Evolutionary conservation across 1,284 basidiomycete species (phyloP).

Genomic region (Anthracocystis panici-leucophaei): DNA sequence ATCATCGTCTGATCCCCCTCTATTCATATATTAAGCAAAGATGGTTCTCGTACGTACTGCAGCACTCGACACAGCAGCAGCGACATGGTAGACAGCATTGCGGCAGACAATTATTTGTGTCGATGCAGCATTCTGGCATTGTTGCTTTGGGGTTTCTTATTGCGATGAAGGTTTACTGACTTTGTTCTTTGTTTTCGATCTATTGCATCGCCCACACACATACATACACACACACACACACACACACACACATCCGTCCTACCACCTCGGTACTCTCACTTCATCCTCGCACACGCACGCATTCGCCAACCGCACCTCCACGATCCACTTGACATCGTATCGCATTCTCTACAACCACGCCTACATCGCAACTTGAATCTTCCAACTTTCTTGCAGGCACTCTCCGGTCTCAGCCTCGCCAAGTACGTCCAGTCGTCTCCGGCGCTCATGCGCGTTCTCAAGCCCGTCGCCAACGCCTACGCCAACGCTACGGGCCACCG

Average conservation of each 20-base stretch:
- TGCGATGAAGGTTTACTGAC: conserved; percentile 3
- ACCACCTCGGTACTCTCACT: neutral
- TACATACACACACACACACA: neutral
- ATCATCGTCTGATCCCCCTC: conserved; percentile 23
- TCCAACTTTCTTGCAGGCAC: conserved; percentile 19
- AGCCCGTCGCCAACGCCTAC: conserved; percentile 87
- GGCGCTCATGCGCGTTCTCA: conserved; percentile 77
- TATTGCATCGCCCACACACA: neutral
- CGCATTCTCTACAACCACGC: neutral
- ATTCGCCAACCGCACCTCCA: neutral
- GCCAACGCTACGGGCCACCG: conserved; percentile 85
- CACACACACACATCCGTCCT: neutral
- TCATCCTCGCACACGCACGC: neutral
- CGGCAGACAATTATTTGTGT: neutral
- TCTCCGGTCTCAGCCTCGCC: conserved; percentile 76
- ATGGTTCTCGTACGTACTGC: conserved; percentile 46
- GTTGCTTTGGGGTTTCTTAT: neutral
- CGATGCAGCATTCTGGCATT: no score
- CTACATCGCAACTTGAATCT: neutral
- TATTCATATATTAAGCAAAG: conserved; percentile 14
- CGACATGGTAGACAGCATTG: neutral
- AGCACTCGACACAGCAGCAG: neutral
- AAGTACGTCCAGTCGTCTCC: conserved; percentile 80
- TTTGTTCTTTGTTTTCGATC: neutral
- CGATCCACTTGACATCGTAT: neutral